phyloP scores from a whole-genome alignment of 2,329 filamentous ascomycete genomes.

The Beauveria bassiana region DNA sequence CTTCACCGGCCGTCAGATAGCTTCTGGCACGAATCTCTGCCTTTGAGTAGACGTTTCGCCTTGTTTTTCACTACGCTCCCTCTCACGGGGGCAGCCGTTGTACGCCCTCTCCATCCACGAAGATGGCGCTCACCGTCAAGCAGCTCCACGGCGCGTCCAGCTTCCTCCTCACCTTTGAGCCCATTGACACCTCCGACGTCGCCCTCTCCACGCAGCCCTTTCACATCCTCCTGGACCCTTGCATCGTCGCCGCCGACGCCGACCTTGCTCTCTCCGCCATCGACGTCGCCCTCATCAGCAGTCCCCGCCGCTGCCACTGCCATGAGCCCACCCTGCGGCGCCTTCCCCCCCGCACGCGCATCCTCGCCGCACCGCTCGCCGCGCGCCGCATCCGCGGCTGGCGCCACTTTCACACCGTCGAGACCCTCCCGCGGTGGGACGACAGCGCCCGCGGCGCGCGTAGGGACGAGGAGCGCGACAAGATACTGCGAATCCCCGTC shows the following conservation, averaged over 20 bases:
- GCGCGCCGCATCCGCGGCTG: slow-evolving; percentile 59
- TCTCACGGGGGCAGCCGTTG: neutral
- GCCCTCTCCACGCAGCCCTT: slow-evolving; percentile 36
- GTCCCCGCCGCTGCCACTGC: slow-evolving; percentile 56
- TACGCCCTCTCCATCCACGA: neutral
- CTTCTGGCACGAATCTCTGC: neutral
- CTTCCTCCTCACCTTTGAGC: slow-evolving; percentile 57
- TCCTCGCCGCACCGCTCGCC: slow-evolving; percentile 57
- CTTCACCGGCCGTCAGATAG: neutral
- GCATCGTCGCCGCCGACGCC: slow-evolving; percentile 43
- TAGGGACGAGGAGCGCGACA: slow-evolving; percentile 17
- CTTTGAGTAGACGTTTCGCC: neutral
- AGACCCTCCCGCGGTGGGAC: slow-evolving; percentile 39
- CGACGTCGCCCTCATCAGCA: slow-evolving; percentile 40
- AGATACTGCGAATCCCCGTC: slow-evolving; percentile 40
- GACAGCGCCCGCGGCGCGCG: slow-evolving; percentile 19
- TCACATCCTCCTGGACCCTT: slow-evolving; percentile 65
- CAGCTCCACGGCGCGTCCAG: slow-evolving; percentile 58
- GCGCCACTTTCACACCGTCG: slow-evolving; percentile 56
- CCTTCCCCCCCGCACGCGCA: slow-evolving; percentile 49
- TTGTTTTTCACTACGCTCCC: too few species aligned
- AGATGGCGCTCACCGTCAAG: slow-evolving; percentile 56
- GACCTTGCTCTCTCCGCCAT: slow-evolving; percentile 30
- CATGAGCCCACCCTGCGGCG: slow-evolving; percentile 61
- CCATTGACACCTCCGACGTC: slow-evolving; percentile 27